Percentiles rank a stretch among this genome's conserved stretches.
phyloP scores from a whole-genome alignment of 2,329 filamentous ascomycete species.

The Sporothrix brasiliensis region DNA sequence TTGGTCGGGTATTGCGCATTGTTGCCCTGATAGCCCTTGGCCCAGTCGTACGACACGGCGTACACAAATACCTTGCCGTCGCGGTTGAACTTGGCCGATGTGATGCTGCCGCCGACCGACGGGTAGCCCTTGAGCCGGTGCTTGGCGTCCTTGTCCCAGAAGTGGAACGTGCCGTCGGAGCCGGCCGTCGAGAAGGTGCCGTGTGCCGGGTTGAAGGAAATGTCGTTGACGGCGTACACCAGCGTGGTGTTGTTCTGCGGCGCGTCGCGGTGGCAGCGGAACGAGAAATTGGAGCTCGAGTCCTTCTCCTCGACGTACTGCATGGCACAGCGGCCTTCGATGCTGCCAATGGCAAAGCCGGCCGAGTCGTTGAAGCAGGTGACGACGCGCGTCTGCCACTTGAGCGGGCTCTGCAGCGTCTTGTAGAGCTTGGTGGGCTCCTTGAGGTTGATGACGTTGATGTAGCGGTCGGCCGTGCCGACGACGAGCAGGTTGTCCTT shows the following conservation, averaged over 20 bases:
- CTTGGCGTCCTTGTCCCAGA: constrained; percentile 93
- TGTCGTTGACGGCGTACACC: constrained; percentile 94
- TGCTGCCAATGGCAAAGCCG: constrained; percentile 93
- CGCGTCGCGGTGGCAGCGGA: constrained; percentile 95
- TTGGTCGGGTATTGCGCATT: constrained; percentile 74
- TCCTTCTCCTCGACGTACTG: constrained; percentile 99
- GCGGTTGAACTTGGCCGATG: constrained; percentile 86
- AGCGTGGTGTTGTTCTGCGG: constrained; percentile 76
- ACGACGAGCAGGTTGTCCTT: constrained; percentile 86
- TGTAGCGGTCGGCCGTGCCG: constrained; percentile 91
- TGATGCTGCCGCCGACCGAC: constrained; percentile 81
- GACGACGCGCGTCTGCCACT: constrained; percentile 96
- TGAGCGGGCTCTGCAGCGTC: constrained; percentile 90
- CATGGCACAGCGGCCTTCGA: constrained; percentile 95
- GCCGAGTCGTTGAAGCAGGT: constrained; percentile 91
- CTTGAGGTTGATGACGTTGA: constrained; percentile 90
- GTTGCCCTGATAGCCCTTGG: constrained; percentile 89
- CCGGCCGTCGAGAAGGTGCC: constrained; percentile 98
- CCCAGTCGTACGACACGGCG: constrained; percentile 96
- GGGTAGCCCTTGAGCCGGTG: constrained; percentile 89
- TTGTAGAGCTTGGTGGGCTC: constrained; percentile 93
- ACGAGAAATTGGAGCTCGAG: constrained; percentile 89
- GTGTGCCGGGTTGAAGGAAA: constrained; percentile 94
- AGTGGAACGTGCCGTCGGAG: constrained; percentile 93
- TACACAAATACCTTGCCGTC: constrained; percentile 84